Evolutionary conservation across 768 basidiomycete genomes (phyloP), one percentile per base, ranked within the genome.

Genomic region (Kwoniella mangroviensis): DNA sequence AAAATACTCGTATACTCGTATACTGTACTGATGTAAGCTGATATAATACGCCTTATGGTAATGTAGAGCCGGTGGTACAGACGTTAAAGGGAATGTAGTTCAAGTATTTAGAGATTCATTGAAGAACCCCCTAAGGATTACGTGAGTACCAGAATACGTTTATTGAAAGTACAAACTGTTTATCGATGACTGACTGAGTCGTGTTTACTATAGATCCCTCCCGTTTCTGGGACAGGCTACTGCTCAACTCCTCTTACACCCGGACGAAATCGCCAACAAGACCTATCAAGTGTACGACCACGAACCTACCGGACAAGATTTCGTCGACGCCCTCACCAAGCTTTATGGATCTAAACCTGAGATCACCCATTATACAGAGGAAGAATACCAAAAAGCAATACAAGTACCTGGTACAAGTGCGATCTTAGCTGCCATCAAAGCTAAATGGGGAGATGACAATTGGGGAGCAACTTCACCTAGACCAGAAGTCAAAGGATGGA

Each of bases 381-480:
- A 69, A 21, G 34, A 63, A 51, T 57, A 61, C 41, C 40, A 66
- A 55, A 19, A 43, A 41, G 65, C 24, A 45, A 34, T 56, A 19
- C 6, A 58, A 24, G 55, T n/a, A 43, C 24, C n/a, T 40, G 15
- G 19, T 11, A 40, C 19, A n/a, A 2, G 12, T 7, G 65, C 65
- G 3, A 57, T 66, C 43, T n/a, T 24, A 6, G 54, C 65, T 24
- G 65, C 54, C 15, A 4, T 66, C 41, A 66, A 49, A 42, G 65
- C 65, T 42, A 56, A 66, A 55, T 66, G 65, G 65, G 65, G 54
- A 12, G 55, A 66, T 49, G 15, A 57, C 12, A 45, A 54, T 49
- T 66, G 54, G 54, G 65, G 65, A 9, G 13, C 24, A 2, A 34
- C 34, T 34, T 4, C 5, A n/a, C 28, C 11, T 22, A 19, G 12